Conservation (phyloP, 208 protist genomes). For the Phytomonas francai region DNA sequence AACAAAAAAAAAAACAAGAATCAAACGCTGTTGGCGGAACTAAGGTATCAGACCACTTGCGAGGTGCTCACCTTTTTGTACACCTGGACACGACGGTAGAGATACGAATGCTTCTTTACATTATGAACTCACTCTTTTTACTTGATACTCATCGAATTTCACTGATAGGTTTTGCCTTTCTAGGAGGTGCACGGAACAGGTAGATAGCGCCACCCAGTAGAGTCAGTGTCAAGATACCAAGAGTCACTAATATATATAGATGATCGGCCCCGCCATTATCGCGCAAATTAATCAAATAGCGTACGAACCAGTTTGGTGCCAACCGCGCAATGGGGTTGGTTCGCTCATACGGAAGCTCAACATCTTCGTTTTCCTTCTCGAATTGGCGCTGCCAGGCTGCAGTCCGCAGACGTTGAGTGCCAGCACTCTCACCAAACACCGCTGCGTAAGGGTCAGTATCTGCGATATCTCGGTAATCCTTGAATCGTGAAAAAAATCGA, state of each 20-base stretch:
- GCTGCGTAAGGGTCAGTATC: slow-evolving; percentile 64
- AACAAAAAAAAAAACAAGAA: slow-evolving; percentile 11
- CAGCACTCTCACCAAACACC: slow-evolving; percentile 54
- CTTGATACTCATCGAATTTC: slow-evolving; percentile 43
- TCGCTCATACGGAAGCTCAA: slow-evolving; percentile 79
- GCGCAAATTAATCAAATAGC: slow-evolving; percentile 72
- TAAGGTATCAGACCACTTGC: background rate
- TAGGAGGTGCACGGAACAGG: slow-evolving; percentile 76
- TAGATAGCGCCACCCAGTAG: slow-evolving; percentile 43
- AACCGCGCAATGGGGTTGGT: slow-evolving; percentile 57
- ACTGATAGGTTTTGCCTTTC: slow-evolving; percentile 33
- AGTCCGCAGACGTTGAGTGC: slow-evolving; percentile 48
- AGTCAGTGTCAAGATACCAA: slow-evolving; percentile 13
- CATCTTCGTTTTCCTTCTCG: slow-evolving; percentile 72
- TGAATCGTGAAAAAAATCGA: slow-evolving; percentile 50
- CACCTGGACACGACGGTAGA: background rate
- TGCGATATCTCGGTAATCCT: slow-evolving; percentile 72
- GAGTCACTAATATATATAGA: slow-evolving; percentile 27
- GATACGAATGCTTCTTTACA: background rate
- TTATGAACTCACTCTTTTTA: background rate
- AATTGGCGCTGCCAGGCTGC: slow-evolving; percentile 85
- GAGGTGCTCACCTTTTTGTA: background rate
- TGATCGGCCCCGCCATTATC: slow-evolving; percentile 64
- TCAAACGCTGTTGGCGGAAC: background rate
- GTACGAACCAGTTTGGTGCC: slow-evolving; percentile 82